phyloP scores from a whole-genome alignment of 2,329 filamentous ascomycete genomes.

The Scytalidium lignicola region DNA sequence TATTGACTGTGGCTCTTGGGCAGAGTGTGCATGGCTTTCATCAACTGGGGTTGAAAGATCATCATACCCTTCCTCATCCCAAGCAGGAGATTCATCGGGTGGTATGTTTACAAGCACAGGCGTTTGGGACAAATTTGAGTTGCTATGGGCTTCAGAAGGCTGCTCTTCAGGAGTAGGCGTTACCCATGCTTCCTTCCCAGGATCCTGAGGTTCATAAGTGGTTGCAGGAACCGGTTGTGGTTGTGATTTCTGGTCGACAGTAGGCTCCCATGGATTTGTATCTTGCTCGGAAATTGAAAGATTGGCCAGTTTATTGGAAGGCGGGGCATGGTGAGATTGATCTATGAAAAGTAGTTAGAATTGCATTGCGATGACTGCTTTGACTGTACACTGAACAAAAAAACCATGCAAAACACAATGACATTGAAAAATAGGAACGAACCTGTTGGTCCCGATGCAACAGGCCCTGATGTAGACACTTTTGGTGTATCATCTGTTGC shows the following conservation, averaged over 20 bases:
- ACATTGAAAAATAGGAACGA: not conserved
- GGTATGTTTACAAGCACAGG: slow-evolving; percentile 22
- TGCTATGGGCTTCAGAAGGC: slow-evolving; percentile 8
- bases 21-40: slow-evolving; percentile 12
- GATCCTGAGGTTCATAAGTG: slow-evolving; percentile 17
- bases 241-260: slow-evolving; percentile 13
- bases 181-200: slow-evolving; percentile 24
- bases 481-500: slow-evolving; percentile 10
- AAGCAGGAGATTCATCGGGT: slow-evolving; percentile 25
- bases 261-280: slow-evolving; percentile 28
- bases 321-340: not conserved
- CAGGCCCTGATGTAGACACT: slow-evolving; percentile 10
- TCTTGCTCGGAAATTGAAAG: slow-evolving; percentile 19
- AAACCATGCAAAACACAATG: not conserved
- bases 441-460: slow-evolving; percentile 15
- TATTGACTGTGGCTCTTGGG: slow-evolving; percentile 15
- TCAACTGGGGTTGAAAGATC: slow-evolving; percentile 10
- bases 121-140: slow-evolving; percentile 11
- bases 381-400: no score
- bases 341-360: slow-evolving; percentile 3
- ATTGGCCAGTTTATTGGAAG: slow-evolving; percentile 18
- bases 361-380: no score
- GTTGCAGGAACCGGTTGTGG: slow-evolving; percentile 11
- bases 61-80: slow-evolving; percentile 24
- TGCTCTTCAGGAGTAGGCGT: slow-evolving; percentile 7